These are phyloP conservation scores for Lactarius akahatsu DNA, from an alignment of 768 basidiomycete species.

Conservation along the genomic window DNA sequence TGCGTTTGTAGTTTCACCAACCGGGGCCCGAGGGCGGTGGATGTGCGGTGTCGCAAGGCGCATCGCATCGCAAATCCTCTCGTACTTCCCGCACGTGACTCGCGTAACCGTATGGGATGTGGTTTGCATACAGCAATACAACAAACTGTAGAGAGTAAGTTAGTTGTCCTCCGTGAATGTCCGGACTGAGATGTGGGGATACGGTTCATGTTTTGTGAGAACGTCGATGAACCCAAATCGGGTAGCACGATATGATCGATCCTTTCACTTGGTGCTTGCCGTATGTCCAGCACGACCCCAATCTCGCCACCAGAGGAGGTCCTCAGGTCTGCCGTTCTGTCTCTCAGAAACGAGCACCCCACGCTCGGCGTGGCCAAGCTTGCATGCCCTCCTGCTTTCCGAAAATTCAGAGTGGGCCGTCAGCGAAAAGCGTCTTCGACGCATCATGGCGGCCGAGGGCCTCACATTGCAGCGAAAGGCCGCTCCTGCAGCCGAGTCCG, in stretches of 20 bases:
- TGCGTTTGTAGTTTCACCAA: too few species aligned
- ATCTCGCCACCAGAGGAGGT: constrained; percentile 57
- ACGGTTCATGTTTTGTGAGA: too few species aligned
- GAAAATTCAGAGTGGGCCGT: constrained; percentile 69
- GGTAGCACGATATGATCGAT: neutral
- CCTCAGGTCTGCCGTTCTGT: constrained; percentile 53
- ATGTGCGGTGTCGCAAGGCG: too few species aligned
- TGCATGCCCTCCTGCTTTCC: constrained; percentile 60
- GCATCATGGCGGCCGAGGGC: constrained; percentile 62
- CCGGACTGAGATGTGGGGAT: too few species aligned
- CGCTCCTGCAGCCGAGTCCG: constrained; percentile 60
- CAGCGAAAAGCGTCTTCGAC: constrained; percentile 80
- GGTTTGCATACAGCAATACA: too few species aligned
- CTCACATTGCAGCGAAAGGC: constrained; percentile 38
- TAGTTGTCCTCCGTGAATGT: too few species aligned
- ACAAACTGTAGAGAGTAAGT: too few species aligned
- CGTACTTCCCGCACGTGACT: too few species aligned
- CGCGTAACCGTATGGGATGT: too few species aligned
- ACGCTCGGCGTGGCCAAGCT: constrained; percentile 68
- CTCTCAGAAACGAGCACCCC: constrained; percentile 58
- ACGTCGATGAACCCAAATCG: neutral
- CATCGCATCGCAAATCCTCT: too few species aligned
- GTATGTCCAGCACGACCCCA: neutral
- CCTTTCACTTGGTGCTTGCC: neutral
- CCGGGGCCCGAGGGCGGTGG: too few species aligned